Percentiles rank a stretch among this genome's conserved stretches.
These are phyloP conservation scores for Panellus pusillus DNA, from an alignment of 768 basidiomycete genomes.

Conservation along the genomic window DNA sequence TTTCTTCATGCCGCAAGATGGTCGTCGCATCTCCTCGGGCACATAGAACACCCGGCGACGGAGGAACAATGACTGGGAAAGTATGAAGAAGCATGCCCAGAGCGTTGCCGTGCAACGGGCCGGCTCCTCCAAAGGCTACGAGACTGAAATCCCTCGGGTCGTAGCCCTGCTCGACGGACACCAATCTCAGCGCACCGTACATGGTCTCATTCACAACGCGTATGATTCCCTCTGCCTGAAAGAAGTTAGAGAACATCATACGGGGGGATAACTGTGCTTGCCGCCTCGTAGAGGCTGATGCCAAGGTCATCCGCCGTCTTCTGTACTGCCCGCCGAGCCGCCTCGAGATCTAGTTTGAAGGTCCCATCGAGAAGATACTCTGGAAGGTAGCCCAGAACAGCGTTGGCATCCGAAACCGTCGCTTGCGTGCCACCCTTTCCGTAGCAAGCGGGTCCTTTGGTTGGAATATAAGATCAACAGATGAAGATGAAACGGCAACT, in stretches of 20 bases:
- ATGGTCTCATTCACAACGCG: slow-evolving; percentile 20
- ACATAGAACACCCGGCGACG: slow-evolving; percentile 20
- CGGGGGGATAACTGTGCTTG: no score
- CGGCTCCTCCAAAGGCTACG: slow-evolving; percentile 21
- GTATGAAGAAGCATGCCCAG: slow-evolving; percentile 10
- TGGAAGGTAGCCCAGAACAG: slow-evolving; percentile 22
- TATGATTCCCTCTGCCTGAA: slow-evolving; percentile 16
- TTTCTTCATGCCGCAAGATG: slow-evolving; percentile 14
- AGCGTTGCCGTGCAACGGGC: slow-evolving; percentile 5
- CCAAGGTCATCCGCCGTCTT: slow-evolving; percentile 18
- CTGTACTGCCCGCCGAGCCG: slow-evolving; percentile 17
- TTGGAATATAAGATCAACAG: neutral
- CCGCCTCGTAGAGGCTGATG: slow-evolving; percentile 18
- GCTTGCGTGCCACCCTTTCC: slow-evolving; percentile 11
- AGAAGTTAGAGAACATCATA: no score
- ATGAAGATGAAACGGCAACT: neutral
- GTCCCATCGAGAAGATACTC: slow-evolving; percentile 16
- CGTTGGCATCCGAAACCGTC: slow-evolving; percentile 23
- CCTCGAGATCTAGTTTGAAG: slow-evolving; percentile 20
- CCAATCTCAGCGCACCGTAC: slow-evolving; percentile 17
- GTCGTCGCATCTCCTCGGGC: slow-evolving; percentile 21
- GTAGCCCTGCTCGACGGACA: slow-evolving; percentile 22
- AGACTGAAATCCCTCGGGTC: slow-evolving; percentile 23
- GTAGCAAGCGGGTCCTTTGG: slow-evolving; percentile 15
- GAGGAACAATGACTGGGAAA: slow-evolving; percentile 18